Base-by-base conservation (phyloP, 345 rosid species). In the Lepidium didymum region DNA sequence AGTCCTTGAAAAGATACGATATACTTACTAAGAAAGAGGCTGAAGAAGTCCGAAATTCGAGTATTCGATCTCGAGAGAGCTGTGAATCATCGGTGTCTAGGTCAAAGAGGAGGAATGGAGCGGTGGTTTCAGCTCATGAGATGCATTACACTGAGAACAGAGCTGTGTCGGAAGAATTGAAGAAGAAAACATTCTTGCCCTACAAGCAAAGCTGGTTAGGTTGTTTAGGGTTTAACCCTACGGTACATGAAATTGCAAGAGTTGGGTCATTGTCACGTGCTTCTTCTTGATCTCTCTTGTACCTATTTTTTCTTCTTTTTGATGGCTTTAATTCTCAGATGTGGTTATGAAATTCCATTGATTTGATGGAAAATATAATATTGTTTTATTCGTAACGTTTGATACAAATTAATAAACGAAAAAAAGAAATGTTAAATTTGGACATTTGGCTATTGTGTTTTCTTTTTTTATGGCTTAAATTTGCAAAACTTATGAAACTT, bases 131-230 rank as follows among this genome's bases (percentile, higher is more conserved):
- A 18, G 90, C 96, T 31, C 96, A 88, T 70, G 97, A 94, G 78
- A 16, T 86, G 77, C 97, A 84, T 84, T 94, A 94, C 77, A 87
- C 91, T 46, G 80, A 55, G 68, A 94, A 91, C 82, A 70, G 99
- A 65, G 96, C 97, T 21, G 89, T 75, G 1, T 75, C 97, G 6
- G 99, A 94, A 84, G 99, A 89, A 77, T 59, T 87, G 88, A 91
- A 73, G 81, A 89, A 77, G 87, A 94, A 85, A 73, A 94, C 99
- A 1, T 78, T 73, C 54, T 78, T 94, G 82, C 99, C 97, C 3
- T 94, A 94, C 88, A 91, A 79, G 81, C 97, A 85, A 62, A 93
- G 99, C 0, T 70, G 89, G 65, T 64, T 94, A 77, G 96, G 96
- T 25, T 94, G 99, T 79, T 70, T 94, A 71, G 95, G 99, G 72